These are phyloP conservation scores for Daucus carota DNA, from an alignment of 129 eudicot genomes.

Conservation along the genomic window DNA sequence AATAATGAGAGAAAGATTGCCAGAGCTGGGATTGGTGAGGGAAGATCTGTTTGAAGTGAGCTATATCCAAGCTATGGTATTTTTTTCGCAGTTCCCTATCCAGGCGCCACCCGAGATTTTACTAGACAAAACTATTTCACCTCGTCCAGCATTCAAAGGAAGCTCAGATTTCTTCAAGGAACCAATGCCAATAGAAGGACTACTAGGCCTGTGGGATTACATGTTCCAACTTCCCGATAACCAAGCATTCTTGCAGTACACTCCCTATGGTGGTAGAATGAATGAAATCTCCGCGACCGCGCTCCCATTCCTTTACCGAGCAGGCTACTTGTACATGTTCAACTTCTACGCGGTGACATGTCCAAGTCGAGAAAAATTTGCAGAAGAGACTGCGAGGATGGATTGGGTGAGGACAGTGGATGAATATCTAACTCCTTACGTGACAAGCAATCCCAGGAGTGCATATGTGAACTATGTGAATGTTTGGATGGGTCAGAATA, in stretches of 20 bases:
- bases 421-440: neutral
- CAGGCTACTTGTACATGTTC: neutral
- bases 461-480: neutral
- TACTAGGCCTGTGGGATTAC: neutral
- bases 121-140: neutral
- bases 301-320: neutral
- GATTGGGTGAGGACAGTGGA: neutral
- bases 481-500: neutral
- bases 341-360: neutral
- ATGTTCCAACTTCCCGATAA: neutral
- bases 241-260: neutral
- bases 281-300: neutral
- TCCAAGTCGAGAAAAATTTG: neutral
- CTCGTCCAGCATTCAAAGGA: constrained; percentile 2
- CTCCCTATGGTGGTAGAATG: neutral
- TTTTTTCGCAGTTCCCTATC: neutral
- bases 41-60: neutral
- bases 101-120: neutral
- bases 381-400: neutral
- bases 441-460: neutral
- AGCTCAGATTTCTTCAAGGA: neutral
- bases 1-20: neutral
- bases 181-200: neutral
- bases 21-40: neutral
- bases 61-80: constrained; percentile 3